These are phyloP conservation scores for Starmerella stellata DNA, from an alignment of 805 yeast genomes.

Conservation along the genomic window DNA sequence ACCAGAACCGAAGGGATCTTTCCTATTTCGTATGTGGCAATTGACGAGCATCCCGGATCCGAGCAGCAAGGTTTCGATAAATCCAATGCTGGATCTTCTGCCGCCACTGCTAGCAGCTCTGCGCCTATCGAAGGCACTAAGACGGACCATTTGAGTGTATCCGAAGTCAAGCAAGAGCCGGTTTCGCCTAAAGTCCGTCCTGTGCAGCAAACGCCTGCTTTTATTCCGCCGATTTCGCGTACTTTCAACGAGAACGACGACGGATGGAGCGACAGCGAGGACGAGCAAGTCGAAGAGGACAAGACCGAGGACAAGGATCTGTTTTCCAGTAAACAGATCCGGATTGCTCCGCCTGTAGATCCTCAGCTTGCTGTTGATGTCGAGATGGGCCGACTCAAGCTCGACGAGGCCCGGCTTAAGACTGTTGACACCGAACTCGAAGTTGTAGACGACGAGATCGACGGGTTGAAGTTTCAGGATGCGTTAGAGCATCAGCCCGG, in stretches of 20 bases:
- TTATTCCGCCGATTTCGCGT: not conserved
- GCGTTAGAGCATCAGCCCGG: not conserved
- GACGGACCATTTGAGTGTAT: too few relatives aligned
- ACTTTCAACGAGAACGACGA: slow-evolving; percentile 8
- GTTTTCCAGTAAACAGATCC: slow-evolving; percentile 13
- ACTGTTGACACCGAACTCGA: not conserved
- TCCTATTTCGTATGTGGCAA: slow-evolving; percentile 68
- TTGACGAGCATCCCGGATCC: slow-evolving; percentile 4
- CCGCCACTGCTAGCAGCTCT: slow-evolving; percentile 4
- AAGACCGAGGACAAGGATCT: too few relatives aligned
- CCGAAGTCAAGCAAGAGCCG: slow-evolving; percentile 8
- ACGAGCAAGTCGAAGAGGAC: slow-evolving; percentile 13
- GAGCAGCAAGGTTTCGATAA: too few relatives aligned
- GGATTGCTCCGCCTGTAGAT: slow-evolving; percentile 10
- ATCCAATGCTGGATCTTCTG: slow-evolving; percentile 13
- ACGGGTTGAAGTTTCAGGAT: not conserved
- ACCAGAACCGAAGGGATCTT: slow-evolving; percentile 48
- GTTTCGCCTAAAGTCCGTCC: slow-evolving; percentile 1
- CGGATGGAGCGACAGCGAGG: slow-evolving; percentile 15
- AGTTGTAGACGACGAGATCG: not conserved
- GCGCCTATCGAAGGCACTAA: not conserved
- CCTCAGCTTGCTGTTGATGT: slow-evolving; percentile 3
- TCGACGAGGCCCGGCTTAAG: not conserved
- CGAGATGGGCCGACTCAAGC: not conserved
- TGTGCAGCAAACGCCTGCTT: not conserved